Evolutionary conservation across 2,329 filamentous ascomycete species (phyloP).

Genomic region (Colletotrichum graminicola): DNA sequence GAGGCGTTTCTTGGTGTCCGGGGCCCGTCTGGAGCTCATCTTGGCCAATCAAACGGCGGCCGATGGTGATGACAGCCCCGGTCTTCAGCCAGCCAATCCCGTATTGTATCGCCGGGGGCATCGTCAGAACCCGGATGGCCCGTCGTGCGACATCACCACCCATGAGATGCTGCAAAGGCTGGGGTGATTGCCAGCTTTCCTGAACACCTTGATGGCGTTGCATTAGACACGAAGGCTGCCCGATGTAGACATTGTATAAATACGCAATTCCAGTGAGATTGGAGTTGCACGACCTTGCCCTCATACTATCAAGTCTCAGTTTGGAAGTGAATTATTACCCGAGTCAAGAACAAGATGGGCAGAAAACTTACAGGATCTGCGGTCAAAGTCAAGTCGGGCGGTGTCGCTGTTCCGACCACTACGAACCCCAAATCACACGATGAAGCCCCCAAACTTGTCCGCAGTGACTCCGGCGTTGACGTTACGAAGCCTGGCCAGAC

Average conservation of each 20-base stretch:
- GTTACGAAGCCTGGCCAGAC: background rate
- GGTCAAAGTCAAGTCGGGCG: conserved; percentile 16
- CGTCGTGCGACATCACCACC: background rate
- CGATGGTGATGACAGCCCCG: conserved; percentile 38
- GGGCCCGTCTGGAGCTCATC: conserved; percentile 2
- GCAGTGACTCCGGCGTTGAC: conserved; percentile 33
- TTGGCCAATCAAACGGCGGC: conserved; percentile 25
- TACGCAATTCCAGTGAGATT: background rate
- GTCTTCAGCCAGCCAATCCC: conserved; percentile 32
- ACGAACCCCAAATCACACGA: background rate
- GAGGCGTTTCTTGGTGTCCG: conserved; percentile 1
- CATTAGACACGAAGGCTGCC: background rate
- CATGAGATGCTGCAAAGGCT: background rate
- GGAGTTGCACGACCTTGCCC: background rate
- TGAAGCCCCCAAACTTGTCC: conserved; percentile 25
- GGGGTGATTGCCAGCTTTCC: background rate
- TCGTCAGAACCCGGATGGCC: conserved; percentile 37
- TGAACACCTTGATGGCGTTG: conserved; percentile 37
- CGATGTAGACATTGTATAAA: conserved; percentile 12
- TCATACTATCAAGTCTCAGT: background rate
- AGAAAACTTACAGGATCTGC: conserved; percentile 30
- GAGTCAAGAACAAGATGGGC: conserved; percentile 16
- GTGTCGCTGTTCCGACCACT: background rate
- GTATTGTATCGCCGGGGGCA: conserved; percentile 18
- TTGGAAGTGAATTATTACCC: no score